Conservation (phyloP, 306 rosid genomes). For the Vigna unguiculata region DNA sequence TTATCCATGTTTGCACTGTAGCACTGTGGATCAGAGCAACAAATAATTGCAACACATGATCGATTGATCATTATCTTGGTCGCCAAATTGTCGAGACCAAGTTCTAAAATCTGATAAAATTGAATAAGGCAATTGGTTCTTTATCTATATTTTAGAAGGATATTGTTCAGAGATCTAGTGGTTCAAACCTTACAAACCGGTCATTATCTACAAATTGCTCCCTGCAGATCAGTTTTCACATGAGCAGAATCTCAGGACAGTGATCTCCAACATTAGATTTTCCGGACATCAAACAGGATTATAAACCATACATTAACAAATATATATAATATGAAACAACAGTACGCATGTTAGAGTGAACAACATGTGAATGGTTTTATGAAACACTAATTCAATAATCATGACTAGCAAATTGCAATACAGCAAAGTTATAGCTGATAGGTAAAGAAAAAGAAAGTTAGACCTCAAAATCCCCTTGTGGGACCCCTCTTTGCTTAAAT, state of each 20-base stretch:
- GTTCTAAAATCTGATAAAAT: constrained; percentile 35
- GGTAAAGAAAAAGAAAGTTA: constrained; percentile 40
- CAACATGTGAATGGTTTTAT: constrained; percentile 59
- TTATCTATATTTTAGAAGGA: constrained; percentile 40
- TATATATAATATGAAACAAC: not conserved
- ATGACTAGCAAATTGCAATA: constrained; percentile 46
- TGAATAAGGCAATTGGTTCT: constrained; percentile 30
- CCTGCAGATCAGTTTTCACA: constrained; percentile 56
- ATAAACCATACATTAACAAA: constrained; percentile 23
- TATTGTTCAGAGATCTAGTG: constrained; percentile 53
- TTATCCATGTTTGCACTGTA: constrained; percentile 29
- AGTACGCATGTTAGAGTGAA: not conserved
- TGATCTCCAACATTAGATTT: constrained; percentile 54
- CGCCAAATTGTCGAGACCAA: constrained; percentile 31
- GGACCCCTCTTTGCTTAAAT: constrained; percentile 60
- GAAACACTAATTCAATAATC: constrained; percentile 43
- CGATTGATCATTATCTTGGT: constrained; percentile 35
- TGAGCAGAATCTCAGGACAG: constrained; percentile 54
- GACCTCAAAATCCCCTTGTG: constrained; percentile 48
- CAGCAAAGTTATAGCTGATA: constrained; percentile 54
- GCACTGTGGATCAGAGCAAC: not conserved
- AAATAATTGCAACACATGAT: constrained; percentile 35
- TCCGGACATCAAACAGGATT: constrained; percentile 33
- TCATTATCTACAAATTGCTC: constrained; percentile 43
- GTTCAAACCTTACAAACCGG: constrained; percentile 40